Evolutionary conservation across 2,329 filamentous ascomycete genomes (phyloP).

Genomic region (Hymenoscyphus salicellus): DNA sequence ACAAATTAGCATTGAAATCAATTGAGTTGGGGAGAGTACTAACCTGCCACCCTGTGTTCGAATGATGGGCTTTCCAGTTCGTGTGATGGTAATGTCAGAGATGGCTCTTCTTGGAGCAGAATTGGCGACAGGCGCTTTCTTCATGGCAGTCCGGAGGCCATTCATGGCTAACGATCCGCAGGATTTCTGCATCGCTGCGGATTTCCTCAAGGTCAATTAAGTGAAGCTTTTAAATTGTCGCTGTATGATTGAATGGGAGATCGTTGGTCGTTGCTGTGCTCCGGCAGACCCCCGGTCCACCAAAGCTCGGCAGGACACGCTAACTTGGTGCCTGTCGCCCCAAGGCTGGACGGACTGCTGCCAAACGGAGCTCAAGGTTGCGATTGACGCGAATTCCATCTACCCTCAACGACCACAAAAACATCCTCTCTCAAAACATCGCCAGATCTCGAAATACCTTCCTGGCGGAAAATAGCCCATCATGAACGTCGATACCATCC

Average conservation of each 20-base stretch:
- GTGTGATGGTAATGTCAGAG: conserved; percentile 87
- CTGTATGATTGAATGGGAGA: conserved; percentile 13
- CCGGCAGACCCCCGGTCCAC: conserved; percentile 12
- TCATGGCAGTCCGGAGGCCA: conserved; percentile 55
- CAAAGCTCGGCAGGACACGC: conserved; percentile 19
- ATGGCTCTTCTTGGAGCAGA: conserved; percentile 52
- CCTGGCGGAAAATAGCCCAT: conserved; percentile 19
- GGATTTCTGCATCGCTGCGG: conserved; percentile 39
- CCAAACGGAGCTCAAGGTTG: conserved; percentile 20
- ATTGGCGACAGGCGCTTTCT: conserved; percentile 42
- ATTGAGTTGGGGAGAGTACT: conserved; percentile 35
- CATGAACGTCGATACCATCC: conserved; percentile 80
- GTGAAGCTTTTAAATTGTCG: background rate
- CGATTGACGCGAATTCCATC: conserved; percentile 6
- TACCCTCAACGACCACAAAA: background rate
- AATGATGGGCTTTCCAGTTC: conserved; percentile 93
- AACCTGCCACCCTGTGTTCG: conserved; percentile 86
- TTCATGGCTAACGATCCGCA: conserved; percentile 48
- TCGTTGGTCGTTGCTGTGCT: conserved; percentile 12
- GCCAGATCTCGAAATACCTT: background rate
- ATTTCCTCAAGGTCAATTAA: conserved; percentile 27
- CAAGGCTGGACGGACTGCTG: background rate
- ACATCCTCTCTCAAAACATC: conserved; percentile 8
- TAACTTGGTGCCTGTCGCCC: conserved; percentile 12
- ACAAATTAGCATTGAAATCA: conserved; percentile 31